A percentile compares a stretch with the other conserved stretches of the same genome.
Conservation (phyloP, 2,329 filamentous ascomycete species). For the Pseudogymnoascus sp. region DNA sequence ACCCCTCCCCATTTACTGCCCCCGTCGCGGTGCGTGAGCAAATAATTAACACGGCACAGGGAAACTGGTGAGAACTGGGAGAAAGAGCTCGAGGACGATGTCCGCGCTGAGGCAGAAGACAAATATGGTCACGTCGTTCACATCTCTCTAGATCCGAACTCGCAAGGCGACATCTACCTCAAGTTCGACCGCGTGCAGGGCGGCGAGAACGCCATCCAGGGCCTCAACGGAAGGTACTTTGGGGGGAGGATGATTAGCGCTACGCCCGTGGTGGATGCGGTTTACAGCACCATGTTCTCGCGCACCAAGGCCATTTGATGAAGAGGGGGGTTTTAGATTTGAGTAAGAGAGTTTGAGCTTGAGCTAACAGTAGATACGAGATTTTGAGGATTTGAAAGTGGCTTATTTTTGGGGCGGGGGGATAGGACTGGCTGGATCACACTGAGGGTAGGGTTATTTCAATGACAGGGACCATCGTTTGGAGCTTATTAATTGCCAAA, state of each 20-base stretch:
- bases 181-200: conserved; percentile 96
- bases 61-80: conserved; percentile 83
- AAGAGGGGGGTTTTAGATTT: background rate
- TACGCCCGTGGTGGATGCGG: conserved; percentile 91
- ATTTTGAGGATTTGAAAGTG: background rate
- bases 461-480: background rate
- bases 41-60: conserved; percentile 40
- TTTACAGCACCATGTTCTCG: conserved; percentile 95
- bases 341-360: background rate
- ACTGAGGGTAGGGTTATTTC: background rate
- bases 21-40: background rate
- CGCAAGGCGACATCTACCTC: conserved; percentile 91
- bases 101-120: conserved; percentile 82
- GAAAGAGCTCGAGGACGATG: conserved; percentile 89
- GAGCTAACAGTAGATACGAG: background rate
- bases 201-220: conserved; percentile 95
- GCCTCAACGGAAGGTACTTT: conserved; percentile 93
- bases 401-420: background rate
- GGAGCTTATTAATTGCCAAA: background rate
- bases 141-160: conserved; percentile 89
- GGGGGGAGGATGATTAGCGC: conserved; percentile 88
- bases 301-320: conserved; percentile 73
- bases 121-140: conserved; percentile 98
- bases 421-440: too few relatives aligned
- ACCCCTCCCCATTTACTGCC: background rate